These are phyloP conservation scores for Phlebiopsis gigantea DNA, from an alignment of 768 basidiomycete species.

Conservation along the genomic window DNA sequence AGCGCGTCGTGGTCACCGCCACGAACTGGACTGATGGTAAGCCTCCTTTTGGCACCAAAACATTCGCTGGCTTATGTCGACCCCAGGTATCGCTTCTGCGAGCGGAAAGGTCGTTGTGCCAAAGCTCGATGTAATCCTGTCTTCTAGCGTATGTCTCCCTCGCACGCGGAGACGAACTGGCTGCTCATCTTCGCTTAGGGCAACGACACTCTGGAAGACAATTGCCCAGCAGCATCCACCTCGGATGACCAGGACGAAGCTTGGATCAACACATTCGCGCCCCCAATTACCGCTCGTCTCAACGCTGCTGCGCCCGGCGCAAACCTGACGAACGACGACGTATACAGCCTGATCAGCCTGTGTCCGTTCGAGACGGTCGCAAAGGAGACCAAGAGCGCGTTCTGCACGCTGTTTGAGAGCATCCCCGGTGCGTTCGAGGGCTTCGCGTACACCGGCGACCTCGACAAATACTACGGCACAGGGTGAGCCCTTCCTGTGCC, in stretches of 20 bases:
- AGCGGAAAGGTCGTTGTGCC: slow-evolving; percentile 43
- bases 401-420: slow-evolving; percentile 65
- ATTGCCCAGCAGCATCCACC: slow-evolving; percentile 50
- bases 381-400: slow-evolving; percentile 47
- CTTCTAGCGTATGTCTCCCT: slow-evolving; percentile 41
- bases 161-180: not conserved
- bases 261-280: slow-evolving; percentile 57
- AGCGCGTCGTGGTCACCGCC: slow-evolving; percentile 63
- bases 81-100: slow-evolving; percentile 54
- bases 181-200: slow-evolving; percentile 10
- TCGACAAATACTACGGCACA: slow-evolving; percentile 75
- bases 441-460: slow-evolving; percentile 66
- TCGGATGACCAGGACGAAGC: slow-evolving; percentile 36
- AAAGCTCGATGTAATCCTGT: slow-evolving; percentile 48
- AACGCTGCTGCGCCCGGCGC: slow-evolving; percentile 61
- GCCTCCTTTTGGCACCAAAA: not conserved
- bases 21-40: slow-evolving; percentile 65
- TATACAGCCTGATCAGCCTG: slow-evolving; percentile 57
- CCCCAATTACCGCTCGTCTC: slow-evolving; percentile 52
- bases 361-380: slow-evolving; percentile 79
- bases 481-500: slow-evolving; percentile 41
- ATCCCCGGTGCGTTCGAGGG: slow-evolving; percentile 49
- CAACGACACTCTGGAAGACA: slow-evolving; percentile 67
- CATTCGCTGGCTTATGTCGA: not conserved
- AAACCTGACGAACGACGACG: slow-evolving; percentile 48